Conservation (phyloP, 306 rosid genomes). For the Neltuma alba region DNA sequence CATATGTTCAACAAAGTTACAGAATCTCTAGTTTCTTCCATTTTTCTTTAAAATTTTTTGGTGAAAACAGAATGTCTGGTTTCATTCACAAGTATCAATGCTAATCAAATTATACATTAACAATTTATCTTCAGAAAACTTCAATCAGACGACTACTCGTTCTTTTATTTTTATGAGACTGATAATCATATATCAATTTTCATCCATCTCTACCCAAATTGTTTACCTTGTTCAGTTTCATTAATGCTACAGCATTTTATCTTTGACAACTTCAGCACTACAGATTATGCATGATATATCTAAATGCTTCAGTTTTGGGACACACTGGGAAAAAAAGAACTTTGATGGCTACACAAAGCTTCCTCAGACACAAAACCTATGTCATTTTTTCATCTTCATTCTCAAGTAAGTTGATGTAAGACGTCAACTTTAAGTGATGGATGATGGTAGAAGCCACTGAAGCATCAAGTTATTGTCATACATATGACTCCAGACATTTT, state of each 20-base stretch:
- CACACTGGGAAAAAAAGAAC: neutral
- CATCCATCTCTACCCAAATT: slow-evolving; percentile 8
- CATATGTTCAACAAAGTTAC: neutral
- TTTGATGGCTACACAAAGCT: neutral
- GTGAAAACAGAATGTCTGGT: neutral
- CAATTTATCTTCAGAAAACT: neutral
- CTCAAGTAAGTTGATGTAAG: neutral
- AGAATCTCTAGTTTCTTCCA: neutral
- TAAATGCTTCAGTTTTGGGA: neutral
- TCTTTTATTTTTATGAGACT: neutral
- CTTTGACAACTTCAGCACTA: neutral
- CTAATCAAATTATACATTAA: neutral
- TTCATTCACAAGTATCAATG: neutral
- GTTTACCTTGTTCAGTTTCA: neutral
- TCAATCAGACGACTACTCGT: neutral
- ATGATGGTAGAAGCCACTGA: slow-evolving; percentile 17
- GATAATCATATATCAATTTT: neutral
- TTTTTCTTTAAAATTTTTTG: neutral
- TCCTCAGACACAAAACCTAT: neutral
- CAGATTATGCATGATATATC: neutral
- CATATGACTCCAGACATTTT: neutral
- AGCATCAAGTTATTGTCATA: neutral
- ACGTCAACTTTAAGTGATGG: neutral
- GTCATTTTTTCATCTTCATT: neutral
- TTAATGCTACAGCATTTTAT: neutral